Conservation (phyloP, 2,329 filamentous ascomycete genomes). For the Hymenoscyphus scutula region DNA sequence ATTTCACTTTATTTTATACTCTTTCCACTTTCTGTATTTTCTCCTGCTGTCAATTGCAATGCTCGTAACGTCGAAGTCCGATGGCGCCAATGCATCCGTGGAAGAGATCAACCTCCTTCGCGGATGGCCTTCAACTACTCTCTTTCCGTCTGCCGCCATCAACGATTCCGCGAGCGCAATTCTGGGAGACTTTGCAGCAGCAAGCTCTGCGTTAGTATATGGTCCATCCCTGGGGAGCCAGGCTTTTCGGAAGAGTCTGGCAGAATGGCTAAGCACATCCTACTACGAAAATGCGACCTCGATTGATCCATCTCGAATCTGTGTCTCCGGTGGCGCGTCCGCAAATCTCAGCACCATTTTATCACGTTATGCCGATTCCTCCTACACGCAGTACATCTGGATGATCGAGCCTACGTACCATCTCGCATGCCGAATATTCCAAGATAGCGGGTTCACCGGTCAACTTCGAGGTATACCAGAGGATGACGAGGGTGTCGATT, state of each 20-base stretch:
- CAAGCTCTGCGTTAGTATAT: conserved; percentile 55
- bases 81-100: no score
- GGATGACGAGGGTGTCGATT: conserved; percentile 59
- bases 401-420: conserved; percentile 66
- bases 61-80: no score
- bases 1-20: no score
- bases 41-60: no score
- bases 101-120: conserved; percentile 33
- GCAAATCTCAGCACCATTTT: conserved; percentile 62
- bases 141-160: conserved; percentile 47
- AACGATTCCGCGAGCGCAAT: conserved; percentile 48
- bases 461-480: conserved; percentile 61
- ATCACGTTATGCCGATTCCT: conserved; percentile 62
- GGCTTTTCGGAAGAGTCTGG: conserved; percentile 51
- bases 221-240: conserved; percentile 59
- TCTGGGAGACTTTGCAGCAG: conserved; percentile 41
- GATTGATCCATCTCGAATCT: conserved; percentile 51
- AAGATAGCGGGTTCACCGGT: conserved; percentile 59
- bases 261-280: conserved; percentile 55
- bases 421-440: conserved; percentile 62
- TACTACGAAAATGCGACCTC: conserved; percentile 48
- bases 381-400: conserved; percentile 62
- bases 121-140: conserved; percentile 35
- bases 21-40: no score
- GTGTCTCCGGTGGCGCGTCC: conserved; percentile 64